Evolutionary conservation across 192 early-diverging fungal genomes (phyloP).

Genomic region (Coemansia sp.): DNA sequence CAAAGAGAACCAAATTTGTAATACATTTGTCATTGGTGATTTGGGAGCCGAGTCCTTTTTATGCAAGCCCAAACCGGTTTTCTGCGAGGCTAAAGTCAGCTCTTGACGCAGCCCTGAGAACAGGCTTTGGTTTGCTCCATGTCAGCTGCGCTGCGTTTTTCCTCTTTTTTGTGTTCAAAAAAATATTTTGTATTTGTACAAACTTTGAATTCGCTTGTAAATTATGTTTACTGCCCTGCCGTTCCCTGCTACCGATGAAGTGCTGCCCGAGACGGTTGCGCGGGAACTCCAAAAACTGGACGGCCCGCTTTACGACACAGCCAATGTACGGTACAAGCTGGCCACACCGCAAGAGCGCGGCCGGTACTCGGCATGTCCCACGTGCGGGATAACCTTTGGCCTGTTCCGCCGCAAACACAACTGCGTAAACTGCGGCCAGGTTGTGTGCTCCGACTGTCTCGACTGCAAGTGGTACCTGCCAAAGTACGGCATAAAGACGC

Average conservation of each 20-base stretch:
- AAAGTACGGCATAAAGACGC: slow-evolving; percentile 47
- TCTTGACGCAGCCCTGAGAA: neutral
- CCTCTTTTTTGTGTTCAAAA: neutral
- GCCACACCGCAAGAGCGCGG: slow-evolving; percentile 30
- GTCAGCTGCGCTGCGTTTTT: neutral
- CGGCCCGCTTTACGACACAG: slow-evolving; percentile 30
- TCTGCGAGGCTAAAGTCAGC: neutral
- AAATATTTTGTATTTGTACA: neutral
- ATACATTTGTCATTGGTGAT: no score
- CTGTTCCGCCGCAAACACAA: slow-evolving; percentile 44
- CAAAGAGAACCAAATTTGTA: no score
- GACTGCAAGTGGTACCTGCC: slow-evolving; percentile 44
- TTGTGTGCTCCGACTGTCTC: slow-evolving; percentile 47
- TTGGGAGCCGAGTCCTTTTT: neutral
- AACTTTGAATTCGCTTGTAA: neutral
- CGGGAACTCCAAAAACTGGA: slow-evolving; percentile 18
- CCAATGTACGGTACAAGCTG: slow-evolving; percentile 20
- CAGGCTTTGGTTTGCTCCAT: no score
- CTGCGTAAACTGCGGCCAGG: slow-evolving; percentile 30
- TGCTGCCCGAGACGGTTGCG: slow-evolving; percentile 18
- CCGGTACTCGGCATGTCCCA: slow-evolving; percentile 41
- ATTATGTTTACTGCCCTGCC: slow-evolving; percentile 30
- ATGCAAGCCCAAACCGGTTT: neutral
- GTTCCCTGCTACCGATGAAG: slow-evolving; percentile 32
- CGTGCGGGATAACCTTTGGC: slow-evolving; percentile 41